Conservation (phyloP, 768 basidiomycete genomes). For the Jaapia argillacea region DNA sequence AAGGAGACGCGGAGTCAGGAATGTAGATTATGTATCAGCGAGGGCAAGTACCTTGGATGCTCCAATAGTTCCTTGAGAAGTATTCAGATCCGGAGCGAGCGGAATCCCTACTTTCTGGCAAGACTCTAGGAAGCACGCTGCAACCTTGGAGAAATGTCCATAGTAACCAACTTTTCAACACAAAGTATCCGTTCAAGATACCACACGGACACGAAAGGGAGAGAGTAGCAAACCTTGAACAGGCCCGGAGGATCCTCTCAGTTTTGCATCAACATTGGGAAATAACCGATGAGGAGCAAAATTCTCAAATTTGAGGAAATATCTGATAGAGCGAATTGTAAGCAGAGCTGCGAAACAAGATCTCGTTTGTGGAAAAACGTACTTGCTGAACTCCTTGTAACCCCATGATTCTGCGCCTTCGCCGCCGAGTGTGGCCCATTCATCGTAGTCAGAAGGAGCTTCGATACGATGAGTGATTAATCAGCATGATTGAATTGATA, state of each 20-base stretch:
- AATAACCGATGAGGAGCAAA: constrained; percentile 40
- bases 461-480: no score
- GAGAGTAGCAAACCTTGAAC: not conserved
- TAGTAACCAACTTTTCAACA: constrained; percentile 53
- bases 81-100: constrained; percentile 46
- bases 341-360: no score
- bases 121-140: constrained; percentile 44
- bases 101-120: constrained; percentile 42
- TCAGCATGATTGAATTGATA: no score
- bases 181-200: no score
- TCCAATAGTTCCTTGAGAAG: constrained; percentile 44
- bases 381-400: constrained; percentile 46
- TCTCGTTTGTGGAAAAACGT: constrained; percentile 4
- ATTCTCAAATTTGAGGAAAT: constrained; percentile 60
- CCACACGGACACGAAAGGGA: no score
- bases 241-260: constrained; percentile 41
- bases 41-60: constrained; percentile 37
- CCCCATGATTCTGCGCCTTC: constrained; percentile 47
- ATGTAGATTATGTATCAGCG: no score
- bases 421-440: constrained; percentile 42
- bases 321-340: no score
- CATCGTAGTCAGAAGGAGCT: constrained; percentile 62
- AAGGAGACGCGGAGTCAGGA: not conserved
- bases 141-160: constrained; percentile 32
- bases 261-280: constrained; percentile 34